Base-by-base conservation (phyloP, 352 stramenopile genomes). In the Phytophthora citricola region DNA sequence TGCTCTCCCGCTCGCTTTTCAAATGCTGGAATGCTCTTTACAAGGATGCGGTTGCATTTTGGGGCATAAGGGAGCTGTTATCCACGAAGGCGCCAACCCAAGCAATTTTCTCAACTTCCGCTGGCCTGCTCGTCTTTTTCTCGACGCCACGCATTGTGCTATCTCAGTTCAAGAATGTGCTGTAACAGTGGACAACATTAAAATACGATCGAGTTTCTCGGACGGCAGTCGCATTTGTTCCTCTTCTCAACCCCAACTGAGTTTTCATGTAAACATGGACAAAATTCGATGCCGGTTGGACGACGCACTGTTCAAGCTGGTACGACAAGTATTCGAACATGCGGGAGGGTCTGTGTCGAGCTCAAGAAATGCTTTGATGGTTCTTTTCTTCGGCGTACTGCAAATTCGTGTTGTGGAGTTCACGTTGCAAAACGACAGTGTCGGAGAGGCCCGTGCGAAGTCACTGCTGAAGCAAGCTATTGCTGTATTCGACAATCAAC, bases 21-120 rank as follows among this genome's bases (percentile, higher is more conserved):
- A 91, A 46, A 89, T 91, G 77, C 83, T 90, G 10, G 81, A 91
- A 54, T 91, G 83, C 27, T 78, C 76, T 34, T 70, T 91, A 17
- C 73, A 83, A 48, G 77, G 81, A 57, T 91, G 83, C 40, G 74
- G 66, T 2, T 91, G 83, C 34, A 59, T 80, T 43, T 52, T 70
- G 27, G 50, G 54, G 11, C n/a, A 32, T 2, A 70, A 49, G 14
- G 31, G 40, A 45, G 24, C 3, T 9, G 24, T 27, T 15, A 40
- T 11, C 14, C n/a, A n/a, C 15, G 26, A 57, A n/a, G n/a, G 11
- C 26, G 17, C 17, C 31, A 48, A n/a, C 8, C 40, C 22, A 17
- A 36, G 11, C 48, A 20, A 44, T 20, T 20, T 46, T 43, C 8
- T 44, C 10, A 39, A 26, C 24, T 62, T 58, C 9, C 34, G 32